Base-by-base conservation (phyloP, 495 filamentous ascomycete genomes). In the Mytilinidion resinicola region DNA sequence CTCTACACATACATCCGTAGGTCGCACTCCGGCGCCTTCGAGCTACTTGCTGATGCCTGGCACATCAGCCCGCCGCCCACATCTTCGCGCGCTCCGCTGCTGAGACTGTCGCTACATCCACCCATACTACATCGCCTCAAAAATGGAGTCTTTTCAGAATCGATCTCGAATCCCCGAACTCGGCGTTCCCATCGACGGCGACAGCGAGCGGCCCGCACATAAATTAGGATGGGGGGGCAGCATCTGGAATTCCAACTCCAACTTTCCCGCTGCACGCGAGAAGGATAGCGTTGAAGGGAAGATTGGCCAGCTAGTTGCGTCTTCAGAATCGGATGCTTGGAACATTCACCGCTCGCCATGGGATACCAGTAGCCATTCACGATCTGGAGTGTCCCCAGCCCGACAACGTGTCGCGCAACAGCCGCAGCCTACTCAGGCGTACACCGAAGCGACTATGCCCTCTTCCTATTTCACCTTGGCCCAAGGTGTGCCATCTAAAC, bases 221-320 rank as follows among this genome's bases (percentile, higher is more conserved):
- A 58, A 30, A 3, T 30, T 6, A 17, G 79, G 77, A 72, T 83
- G 82, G 74, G 75, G 68, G 59, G 75, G 67, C 61, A 81, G 74
- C 36, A 87, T 89, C 19, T 89, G 85, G 85, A 76, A 78, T 39
- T 73, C 72, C 64, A 74, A n/a, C n/a, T n/a, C n/a, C n/a, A n/a
- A n/a, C n/a, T n/a, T n/a, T n/a, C 59, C 65, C 8, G 35, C 54
- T 10, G 51, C 55, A 20, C 54, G 77, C 57, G 76, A 80, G 33
- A 70, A 67, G 21, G 74, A 77, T 60, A 70, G 72, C 69, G 70
- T 64, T 64, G 78, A 82, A 59, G 75, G 73, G 7, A 81, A 83
- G 62, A 78, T 80, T 33, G 86, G 87, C 21, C 85, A 85, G 35
- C 68, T 90, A 33, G 68, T 87, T 42, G 76, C 81, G 2, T 77